Evolutionary conservation across 768 basidiomycete species (phyloP), one percentile per base, ranked within the genome.

Genomic region (Mycena leptocephala): DNA sequence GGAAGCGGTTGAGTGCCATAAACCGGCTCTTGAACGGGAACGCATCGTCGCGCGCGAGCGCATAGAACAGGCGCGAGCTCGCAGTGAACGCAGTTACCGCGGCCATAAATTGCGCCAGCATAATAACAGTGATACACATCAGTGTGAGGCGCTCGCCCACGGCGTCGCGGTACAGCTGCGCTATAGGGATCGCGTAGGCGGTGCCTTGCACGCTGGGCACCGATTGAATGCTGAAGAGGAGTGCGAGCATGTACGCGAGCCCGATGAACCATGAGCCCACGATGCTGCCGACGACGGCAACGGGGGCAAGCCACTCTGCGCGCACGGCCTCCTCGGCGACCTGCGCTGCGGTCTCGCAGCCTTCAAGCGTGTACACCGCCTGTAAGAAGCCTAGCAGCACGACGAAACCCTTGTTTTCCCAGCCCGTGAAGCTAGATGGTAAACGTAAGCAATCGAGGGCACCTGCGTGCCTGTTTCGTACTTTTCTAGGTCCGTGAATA

Each of bases 321-420:
- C 89, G 88, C 61, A 87, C 84, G 37, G 90, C 90, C 80, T 92
- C 91, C 81, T 92, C 91, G 7, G 91, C 91, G 9, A 92, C 88
- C 79, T 92, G 91, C n/a, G 92, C 91, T 48, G 91, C 90, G 6
- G 91, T 92, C 79, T 92, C 91, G 79, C 91, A 92, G 28, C 91
- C 91, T 82, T 91, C 91, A 32, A 92, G 86, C 2, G 91, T 91
- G 76, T 92, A 92, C 16, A 92, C 91, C 8, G 91, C 90, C 80
- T 90, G 89, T 4, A 90, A 87, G 79, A 92, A 92, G 11, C 91
- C 91, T 16, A 92, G 85, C 30, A 92, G 86, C 58, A 91, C 89
- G 32, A 92, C 91, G 76, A 92, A 92, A 28, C 89, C 91, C 62
- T 84, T 86, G 39, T 87, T 89, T 55, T 78, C 68, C 90, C 90